Evolutionary conservation across 2,329 filamentous ascomycete species (phyloP), one percentile per base, ranked within the genome.

Genomic region (Pseudogymnoascus sp.): DNA sequence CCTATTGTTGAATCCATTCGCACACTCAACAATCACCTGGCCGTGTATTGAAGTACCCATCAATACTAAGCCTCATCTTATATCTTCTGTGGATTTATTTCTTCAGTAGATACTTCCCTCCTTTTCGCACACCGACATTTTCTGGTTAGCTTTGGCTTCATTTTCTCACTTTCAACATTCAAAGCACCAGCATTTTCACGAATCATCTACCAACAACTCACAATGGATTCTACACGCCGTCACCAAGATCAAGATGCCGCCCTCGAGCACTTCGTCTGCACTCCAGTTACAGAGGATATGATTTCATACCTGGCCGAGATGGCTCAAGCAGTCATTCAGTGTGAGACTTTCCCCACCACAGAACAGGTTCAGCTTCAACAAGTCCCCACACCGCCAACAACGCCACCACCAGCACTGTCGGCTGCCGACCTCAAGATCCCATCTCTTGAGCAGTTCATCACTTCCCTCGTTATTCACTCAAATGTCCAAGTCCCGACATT

Each of bases 401-500:
- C 78, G 62, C 65, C 43, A 43, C 68, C 26, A 59, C 61, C 70
- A 81, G 73, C 68, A 78, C 72, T 70, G 79, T 70, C 68, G 78
- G 67, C 67, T 75, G 81, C 12, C 75, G 81, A 84, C 69, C 78
- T 77, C 65, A 74, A 78, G 62, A 81, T 99, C 33, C 95, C 95
- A 2, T 88, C 89, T 0, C 80, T 98, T 37, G 91, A 96, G 76
- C 84, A 87, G 64, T 99, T 98, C 82, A 98, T 99, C 78, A 88
- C 86, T 60, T 91, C 92, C 67, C 84, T 99, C 31, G 93, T 98
- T 66, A 86, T 91, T 72, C 89, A 90, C 65, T 98, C 93, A 68
- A 96, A 97, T 75, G 95, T 98, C 31, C 93, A 98, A 81, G 93
- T 97, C 61, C 91, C 95, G 11, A 99, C 95, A 6, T 84, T 99